Evolutionary conservation across 495 filamentous ascomycete genomes (phyloP).

Genomic region (Wilcoxina mikolae): DNA sequence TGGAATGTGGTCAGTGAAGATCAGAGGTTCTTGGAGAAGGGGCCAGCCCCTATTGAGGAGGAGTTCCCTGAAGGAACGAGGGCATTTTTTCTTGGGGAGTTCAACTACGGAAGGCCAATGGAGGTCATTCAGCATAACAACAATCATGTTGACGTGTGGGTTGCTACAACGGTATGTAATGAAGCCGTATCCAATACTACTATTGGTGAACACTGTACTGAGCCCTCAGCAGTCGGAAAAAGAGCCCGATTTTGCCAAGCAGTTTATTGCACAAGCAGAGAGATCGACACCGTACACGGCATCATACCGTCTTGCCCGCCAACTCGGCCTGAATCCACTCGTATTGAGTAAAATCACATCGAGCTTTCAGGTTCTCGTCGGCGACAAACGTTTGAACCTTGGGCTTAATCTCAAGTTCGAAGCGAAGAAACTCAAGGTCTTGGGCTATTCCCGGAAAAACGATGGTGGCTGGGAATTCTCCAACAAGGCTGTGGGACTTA

Average conservation of each 20-base stretch:
- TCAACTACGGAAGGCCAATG: conserved; percentile 77
- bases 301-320: conserved; percentile 70
- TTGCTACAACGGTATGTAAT: conserved; percentile 40
- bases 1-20: conserved; percentile 85
- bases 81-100: conserved; percentile 94
- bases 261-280: conserved; percentile 54
- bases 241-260: conserved; percentile 66
- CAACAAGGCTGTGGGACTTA: conserved; percentile 60
- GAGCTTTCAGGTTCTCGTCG: conserved; percentile 70
- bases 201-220: background rate
- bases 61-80: conserved; percentile 72
- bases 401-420: conserved; percentile 97
- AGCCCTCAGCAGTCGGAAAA: conserved; percentile 35
- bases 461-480: conserved; percentile 90
- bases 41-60: conserved; percentile 70
- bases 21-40: conserved; percentile 77
- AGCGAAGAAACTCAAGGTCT: conserved; percentile 81
- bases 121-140: conserved; percentile 61
- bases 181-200: background rate
- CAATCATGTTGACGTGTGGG: conserved; percentile 52
- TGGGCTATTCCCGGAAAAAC: conserved; percentile 81
- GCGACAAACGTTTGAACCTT: conserved; percentile 63
- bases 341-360: conserved; percentile 92
- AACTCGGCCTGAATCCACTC: conserved; percentile 66
- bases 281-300: conserved; percentile 59